phyloP scores from a whole-genome alignment of 768 basidiomycete species.

The Phaeotremella fagi region DNA sequence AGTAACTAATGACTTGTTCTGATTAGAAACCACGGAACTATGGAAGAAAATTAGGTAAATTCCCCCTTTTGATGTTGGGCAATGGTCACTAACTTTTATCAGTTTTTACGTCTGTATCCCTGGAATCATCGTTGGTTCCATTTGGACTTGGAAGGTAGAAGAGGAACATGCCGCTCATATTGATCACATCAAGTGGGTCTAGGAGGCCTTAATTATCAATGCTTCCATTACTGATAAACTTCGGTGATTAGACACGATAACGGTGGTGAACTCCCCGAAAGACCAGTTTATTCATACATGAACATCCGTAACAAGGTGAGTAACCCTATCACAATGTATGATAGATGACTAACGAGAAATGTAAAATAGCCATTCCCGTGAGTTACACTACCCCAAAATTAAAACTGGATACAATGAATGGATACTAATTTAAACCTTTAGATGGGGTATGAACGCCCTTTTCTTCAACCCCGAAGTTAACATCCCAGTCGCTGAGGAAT shows the following conservation, averaged over 20 bases:
- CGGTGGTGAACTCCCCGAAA: conserved; percentile 40
- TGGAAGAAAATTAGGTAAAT: conserved; percentile 42
- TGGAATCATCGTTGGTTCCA: conserved; percentile 37
- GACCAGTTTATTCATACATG: conserved; percentile 48
- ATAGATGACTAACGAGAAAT: neutral
- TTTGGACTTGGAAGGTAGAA: conserved; percentile 46
- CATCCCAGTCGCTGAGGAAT: conserved; percentile 34
- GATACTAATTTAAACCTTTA: conserved; percentile 5
- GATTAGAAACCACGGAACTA: conserved; percentile 43
- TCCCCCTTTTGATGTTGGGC: neutral
- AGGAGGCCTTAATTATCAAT: neutral
- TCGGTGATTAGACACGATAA: conserved; percentile 26
- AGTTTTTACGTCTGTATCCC: conserved; percentile 47
- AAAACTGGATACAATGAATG: no score
- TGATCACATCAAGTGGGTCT: conserved; percentile 38
- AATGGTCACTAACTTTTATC: neutral
- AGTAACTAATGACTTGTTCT: neutral
- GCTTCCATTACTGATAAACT: neutral
- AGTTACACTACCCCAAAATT: no score
- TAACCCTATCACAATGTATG: neutral
- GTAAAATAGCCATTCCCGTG: conserved; percentile 1
- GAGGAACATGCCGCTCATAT: conserved; percentile 44
- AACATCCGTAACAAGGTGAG: conserved; percentile 47
- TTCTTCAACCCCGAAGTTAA: conserved; percentile 50
- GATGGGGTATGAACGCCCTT: conserved; percentile 43